These are phyloP conservation scores for Beauveria australis DNA, from an alignment of 2,329 filamentous ascomycete genomes.

Conservation along the genomic window DNA sequence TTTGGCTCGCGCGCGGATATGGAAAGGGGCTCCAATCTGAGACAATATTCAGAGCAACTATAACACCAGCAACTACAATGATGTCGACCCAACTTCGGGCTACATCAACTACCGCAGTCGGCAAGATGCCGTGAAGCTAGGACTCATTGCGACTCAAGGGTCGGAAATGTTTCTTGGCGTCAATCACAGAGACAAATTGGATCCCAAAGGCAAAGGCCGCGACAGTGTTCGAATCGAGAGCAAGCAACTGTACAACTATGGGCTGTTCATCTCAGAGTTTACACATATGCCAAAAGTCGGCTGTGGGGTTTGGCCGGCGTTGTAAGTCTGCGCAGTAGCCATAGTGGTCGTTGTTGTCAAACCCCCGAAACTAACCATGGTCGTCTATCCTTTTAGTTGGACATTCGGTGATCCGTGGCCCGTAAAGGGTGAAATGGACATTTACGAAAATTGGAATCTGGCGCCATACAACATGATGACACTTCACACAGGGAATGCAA, in stretches of 20 bases:
- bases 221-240: constrained; percentile 58
- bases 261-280: constrained; percentile 60
- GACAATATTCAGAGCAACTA: constrained; percentile 15
- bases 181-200: constrained; percentile 18
- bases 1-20: not conserved
- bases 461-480: constrained; percentile 45
- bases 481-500: constrained; percentile 40
- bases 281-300: constrained; percentile 55
- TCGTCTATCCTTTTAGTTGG: constrained; percentile 14
- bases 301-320: constrained; percentile 64
- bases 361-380: not conserved
- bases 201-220: constrained; percentile 25
- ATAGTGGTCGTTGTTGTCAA: no score
- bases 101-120: constrained; percentile 48
- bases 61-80: constrained; percentile 16
- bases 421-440: constrained; percentile 52
- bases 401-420: constrained; percentile 47
- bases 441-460: constrained; percentile 56
- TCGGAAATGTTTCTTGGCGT: constrained; percentile 29
- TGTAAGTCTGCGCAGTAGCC: constrained; percentile 28
- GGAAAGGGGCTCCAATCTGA: not conserved
- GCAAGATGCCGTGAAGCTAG: constrained; percentile 21
- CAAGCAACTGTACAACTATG: constrained; percentile 50
- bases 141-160: constrained; percentile 22
- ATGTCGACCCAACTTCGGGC: constrained; percentile 54